A percentile compares a stretch with the other conserved stretches of the same genome.
Conservation (phyloP, 108 stramenopile species). For the Nitzschia sp. region DNA sequence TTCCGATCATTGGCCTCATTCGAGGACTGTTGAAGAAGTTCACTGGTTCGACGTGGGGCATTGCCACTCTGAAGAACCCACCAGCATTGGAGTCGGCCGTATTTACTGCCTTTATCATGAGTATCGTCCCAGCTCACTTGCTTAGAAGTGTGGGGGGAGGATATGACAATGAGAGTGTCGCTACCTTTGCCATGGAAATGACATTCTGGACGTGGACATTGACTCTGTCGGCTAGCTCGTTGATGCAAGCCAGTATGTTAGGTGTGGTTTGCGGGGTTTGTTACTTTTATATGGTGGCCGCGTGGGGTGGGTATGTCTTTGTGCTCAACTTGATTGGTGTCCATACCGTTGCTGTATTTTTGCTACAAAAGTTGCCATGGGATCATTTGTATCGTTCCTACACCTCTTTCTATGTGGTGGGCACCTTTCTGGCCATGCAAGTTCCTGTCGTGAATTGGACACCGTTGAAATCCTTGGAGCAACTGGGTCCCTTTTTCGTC, state of each 20-base stretch:
- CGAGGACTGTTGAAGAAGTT: constrained; percentile 40
- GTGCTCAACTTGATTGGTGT: constrained; percentile 95
- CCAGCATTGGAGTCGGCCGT: constrained; percentile 58
- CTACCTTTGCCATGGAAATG: constrained; percentile 89
- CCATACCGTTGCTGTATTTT: constrained; percentile 79
- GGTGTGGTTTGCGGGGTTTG: constrained; percentile 63
- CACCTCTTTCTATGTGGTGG: constrained; percentile 89
- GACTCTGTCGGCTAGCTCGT: constrained; percentile 37
- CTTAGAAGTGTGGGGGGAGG: constrained; percentile 90
- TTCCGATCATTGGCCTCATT: constrained; percentile 39
- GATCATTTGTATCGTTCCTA: constrained; percentile 76
- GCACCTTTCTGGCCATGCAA: constrained; percentile 90
- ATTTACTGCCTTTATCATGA: constrained; percentile 75
- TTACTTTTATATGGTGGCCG: constrained; percentile 98
- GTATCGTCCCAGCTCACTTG: constrained; percentile 87
- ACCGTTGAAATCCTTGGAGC: constrained; percentile 85
- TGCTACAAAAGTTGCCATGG: constrained; percentile 61
- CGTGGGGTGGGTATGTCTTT: constrained; percentile 99
- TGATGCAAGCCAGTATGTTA: constrained; percentile 18
- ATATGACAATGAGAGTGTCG: constrained; percentile 97
- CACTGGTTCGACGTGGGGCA: constrained; percentile 42
- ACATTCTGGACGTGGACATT: constrained; percentile 92
- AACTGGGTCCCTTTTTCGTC: constrained; percentile 76
- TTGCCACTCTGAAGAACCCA: constrained; percentile 33
- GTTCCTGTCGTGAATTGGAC: constrained; percentile 89